phyloP scores from a whole-genome alignment of 208 protist genomes.

The Crithidia expoeki region DNA sequence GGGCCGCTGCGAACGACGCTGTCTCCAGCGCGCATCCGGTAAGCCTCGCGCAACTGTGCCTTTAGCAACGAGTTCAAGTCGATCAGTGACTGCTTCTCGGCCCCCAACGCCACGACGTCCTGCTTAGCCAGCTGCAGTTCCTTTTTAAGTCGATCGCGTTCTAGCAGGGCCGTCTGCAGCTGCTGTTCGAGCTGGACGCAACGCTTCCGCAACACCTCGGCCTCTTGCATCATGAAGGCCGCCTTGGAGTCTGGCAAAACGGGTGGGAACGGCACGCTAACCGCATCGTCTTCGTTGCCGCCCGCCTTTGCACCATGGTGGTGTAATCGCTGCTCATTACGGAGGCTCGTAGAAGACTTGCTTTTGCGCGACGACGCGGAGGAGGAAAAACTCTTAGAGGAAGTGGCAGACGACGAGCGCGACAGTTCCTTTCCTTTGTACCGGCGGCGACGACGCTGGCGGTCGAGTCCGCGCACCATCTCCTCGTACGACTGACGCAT shows the following conservation, averaged over 20 bases:
- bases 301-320: background rate
- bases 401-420: conserved; percentile 7
- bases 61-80: conserved; percentile 89
- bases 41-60: conserved; percentile 83
- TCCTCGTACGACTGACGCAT: conserved; percentile 57
- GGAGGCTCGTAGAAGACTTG: background rate
- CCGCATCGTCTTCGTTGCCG: background rate
- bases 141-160: conserved; percentile 65
- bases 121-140: conserved; percentile 55
- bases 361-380: background rate
- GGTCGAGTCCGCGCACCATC: conserved; percentile 50
- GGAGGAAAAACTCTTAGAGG: conserved; percentile 1
- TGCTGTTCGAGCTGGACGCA: conserved; percentile 81
- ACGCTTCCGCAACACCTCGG: conserved; percentile 77
- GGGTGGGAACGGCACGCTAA: conserved; percentile 2
- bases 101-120: conserved; percentile 50
- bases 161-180: conserved; percentile 56
- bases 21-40: conserved; percentile 44
- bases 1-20: background rate
- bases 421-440: background rate
- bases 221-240: conserved; percentile 53
- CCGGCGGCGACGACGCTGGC: conserved; percentile 21
- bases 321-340: background rate
- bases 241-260: conserved; percentile 26
- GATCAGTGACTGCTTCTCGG: conserved; percentile 80